Conservation (phyloP, 768 basidiomycete species). For the Serpula lacrymans region DNA sequence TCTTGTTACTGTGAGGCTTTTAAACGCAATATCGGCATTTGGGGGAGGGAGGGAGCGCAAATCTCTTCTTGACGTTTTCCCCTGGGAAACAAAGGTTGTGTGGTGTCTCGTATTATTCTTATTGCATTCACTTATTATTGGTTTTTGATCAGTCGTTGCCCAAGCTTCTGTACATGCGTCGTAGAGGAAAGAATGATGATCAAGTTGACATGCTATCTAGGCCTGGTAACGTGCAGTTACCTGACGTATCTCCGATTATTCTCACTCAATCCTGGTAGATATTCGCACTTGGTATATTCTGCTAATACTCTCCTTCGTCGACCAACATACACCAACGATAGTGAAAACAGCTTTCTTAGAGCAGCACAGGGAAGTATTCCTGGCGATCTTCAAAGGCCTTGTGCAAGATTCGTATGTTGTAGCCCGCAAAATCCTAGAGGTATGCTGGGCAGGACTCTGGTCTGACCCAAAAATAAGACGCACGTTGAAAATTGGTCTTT, state of each 20-base stretch:
- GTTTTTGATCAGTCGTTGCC: slow-evolving; percentile 47
- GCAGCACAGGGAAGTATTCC: slow-evolving; percentile 62
- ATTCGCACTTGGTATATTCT: slow-evolving; percentile 75
- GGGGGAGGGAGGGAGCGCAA: slow-evolving; percentile 65
- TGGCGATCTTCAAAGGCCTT: slow-evolving; percentile 72
- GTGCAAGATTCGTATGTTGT: slow-evolving; percentile 62
- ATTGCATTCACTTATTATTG: slow-evolving; percentile 5
- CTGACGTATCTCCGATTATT: neutral
- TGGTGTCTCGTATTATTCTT: neutral
- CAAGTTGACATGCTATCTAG: slow-evolving; percentile 38
- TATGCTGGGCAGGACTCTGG: slow-evolving; percentile 77
- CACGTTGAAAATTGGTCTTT: slow-evolving; percentile 67
- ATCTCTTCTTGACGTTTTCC: slow-evolving; percentile 61
- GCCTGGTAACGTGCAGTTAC: slow-evolving; percentile 46
- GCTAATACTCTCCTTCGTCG: slow-evolving; percentile 72
- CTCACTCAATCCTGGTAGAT: slow-evolving; percentile 40
- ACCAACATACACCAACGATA: slow-evolving; percentile 40
- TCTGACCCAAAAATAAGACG: slow-evolving; percentile 68
- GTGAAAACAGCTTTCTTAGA: slow-evolving; percentile 68
- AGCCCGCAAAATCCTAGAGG: slow-evolving; percentile 62
- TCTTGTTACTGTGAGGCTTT: slow-evolving; percentile 62
- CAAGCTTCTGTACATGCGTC: slow-evolving; percentile 68
- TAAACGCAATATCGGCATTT: slow-evolving; percentile 57
- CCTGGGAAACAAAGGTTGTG: slow-evolving; percentile 77
- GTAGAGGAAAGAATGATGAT: slow-evolving; percentile 47